These are phyloP conservation scores for Penicillium italicum DNA, from an alignment of 2,329 filamentous ascomycete species.

Conservation along the genomic window DNA sequence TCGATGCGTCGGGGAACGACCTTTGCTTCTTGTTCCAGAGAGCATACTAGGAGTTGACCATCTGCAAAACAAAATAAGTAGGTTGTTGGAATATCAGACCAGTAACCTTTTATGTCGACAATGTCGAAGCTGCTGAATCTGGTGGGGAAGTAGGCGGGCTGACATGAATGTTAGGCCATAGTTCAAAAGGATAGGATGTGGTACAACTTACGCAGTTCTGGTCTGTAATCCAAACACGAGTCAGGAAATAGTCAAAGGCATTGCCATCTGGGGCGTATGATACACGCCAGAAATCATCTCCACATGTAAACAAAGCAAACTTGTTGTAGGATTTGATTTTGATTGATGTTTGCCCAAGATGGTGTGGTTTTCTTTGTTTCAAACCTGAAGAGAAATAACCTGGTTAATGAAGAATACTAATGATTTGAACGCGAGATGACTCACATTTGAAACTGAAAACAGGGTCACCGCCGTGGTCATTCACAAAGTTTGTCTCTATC, in stretches of 20 bases:
- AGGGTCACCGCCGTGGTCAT: slow-evolving; percentile 2
- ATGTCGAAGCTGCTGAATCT: slow-evolving; percentile 36
- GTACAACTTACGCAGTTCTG: slow-evolving; percentile 38
- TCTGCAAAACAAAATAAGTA: slow-evolving; percentile 50
- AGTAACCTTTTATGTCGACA: slow-evolving; percentile 27
- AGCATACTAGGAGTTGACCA: slow-evolving; percentile 47
- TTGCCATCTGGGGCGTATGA: slow-evolving; percentile 27
- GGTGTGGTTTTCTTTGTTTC: slow-evolving; percentile 28
- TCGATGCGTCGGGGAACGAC: slow-evolving; percentile 41
- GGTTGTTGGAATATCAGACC: slow-evolving; percentile 33
- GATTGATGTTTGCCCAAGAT: slow-evolving; percentile 38
- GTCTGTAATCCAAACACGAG: slow-evolving; percentile 42
- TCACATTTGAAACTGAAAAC: slow-evolving; percentile 28
- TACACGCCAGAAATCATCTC: slow-evolving; percentile 38
- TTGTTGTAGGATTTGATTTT: slow-evolving; percentile 31
- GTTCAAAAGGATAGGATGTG: not conserved
- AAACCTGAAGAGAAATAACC: slow-evolving; percentile 24
- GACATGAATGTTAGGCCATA: slow-evolving; percentile 13
- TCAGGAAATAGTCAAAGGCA: slow-evolving; percentile 27
- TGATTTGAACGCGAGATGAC: not conserved
- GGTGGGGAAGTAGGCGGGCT: slow-evolving; percentile 40
- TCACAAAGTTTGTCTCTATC: slow-evolving; percentile 15
- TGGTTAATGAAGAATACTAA: not conserved
- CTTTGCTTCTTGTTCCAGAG: slow-evolving; percentile 42
- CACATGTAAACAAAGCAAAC: slow-evolving; percentile 37